Evolutionary conservation across 2,329 filamentous ascomycete species (phyloP).

Genomic region (Aspergillus novofumigatus): DNA sequence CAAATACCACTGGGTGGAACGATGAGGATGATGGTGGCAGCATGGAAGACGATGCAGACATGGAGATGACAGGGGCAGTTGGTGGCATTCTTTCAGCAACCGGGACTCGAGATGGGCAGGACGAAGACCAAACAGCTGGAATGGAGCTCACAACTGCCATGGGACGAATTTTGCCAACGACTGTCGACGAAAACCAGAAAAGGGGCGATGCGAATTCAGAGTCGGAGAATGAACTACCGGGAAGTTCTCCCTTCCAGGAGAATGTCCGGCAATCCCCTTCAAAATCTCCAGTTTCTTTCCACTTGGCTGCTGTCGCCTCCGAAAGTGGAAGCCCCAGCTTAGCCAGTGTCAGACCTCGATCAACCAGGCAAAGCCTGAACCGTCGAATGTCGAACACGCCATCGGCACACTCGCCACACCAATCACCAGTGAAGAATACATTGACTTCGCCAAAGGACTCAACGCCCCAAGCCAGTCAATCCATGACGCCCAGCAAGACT

Average conservation of each 20-base stretch:
- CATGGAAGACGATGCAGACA: constrained; percentile 38
- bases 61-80: constrained; percentile 58
- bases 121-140: constrained; percentile 49
- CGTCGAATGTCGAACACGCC: constrained; percentile 43
- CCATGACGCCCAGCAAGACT: constrained; percentile 49
- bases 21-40: constrained; percentile 24
- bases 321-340: constrained; percentile 54
- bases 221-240: constrained; percentile 45
- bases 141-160: constrained; percentile 67
- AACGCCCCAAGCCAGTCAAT: constrained; percentile 43
- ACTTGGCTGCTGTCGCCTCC: constrained; percentile 40
- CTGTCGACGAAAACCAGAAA: constrained; percentile 45
- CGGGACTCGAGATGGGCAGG: constrained; percentile 35
- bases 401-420: constrained; percentile 32
- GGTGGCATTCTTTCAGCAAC: constrained; percentile 42
- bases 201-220: constrained; percentile 60
- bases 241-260: constrained; percentile 46
- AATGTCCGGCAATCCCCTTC: constrained; percentile 28
- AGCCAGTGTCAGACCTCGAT: constrained; percentile 47
- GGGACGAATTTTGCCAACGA: constrained; percentile 56
- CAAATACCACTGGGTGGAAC: constrained; percentile 19
- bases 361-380: constrained; percentile 47
- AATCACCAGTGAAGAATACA: constrained; percentile 38
- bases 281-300: constrained; percentile 23
- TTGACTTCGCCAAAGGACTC: constrained; percentile 38